Evolutionary conservation across 2,329 filamentous ascomycete species (phyloP).

Genomic region (Aureobasidium sp.): DNA sequence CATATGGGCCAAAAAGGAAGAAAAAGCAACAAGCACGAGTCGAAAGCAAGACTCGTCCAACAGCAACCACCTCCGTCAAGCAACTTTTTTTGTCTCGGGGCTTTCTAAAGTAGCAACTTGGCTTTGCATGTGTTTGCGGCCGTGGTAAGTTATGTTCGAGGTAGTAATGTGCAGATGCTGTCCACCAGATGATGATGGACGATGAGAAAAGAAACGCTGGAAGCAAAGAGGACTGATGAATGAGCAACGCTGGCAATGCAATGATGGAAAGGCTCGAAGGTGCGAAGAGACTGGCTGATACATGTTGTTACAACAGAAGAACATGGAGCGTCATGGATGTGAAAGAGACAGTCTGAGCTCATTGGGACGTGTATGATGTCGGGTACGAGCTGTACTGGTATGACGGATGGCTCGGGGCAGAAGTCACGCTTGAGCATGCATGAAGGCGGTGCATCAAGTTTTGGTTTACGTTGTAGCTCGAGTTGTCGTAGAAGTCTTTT

Average conservation of each 20-base stretch:
- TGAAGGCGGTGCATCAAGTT: constrained; percentile 20
- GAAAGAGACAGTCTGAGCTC: neutral
- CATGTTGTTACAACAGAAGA: constrained; percentile 22
- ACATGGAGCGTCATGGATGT: neutral
- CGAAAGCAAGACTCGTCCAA: constrained; percentile 4
- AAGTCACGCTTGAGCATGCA: constrained; percentile 26
- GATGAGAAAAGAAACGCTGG: constrained; percentile 11
- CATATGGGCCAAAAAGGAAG: neutral
- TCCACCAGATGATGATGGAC: neutral
- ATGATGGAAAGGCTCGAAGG: constrained; percentile 16
- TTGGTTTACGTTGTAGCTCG: constrained; percentile 22
- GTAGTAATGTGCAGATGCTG: constrained; percentile 14
- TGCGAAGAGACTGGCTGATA: constrained; percentile 23
- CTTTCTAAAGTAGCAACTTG: neutral
- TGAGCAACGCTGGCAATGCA: constrained; percentile 23
- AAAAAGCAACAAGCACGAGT: neutral
- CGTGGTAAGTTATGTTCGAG: constrained; percentile 16
- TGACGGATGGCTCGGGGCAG: constrained; percentile 26
- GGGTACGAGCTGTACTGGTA: constrained; percentile 18
- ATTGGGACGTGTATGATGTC: constrained; percentile 14
- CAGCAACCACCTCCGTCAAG: neutral
- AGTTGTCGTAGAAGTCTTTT: constrained; percentile 30
- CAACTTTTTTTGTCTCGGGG: neutral
- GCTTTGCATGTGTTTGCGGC: neutral
- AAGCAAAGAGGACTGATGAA: constrained; percentile 9